These are phyloP conservation scores for Coccomyxa subellipsoidea DNA, from an alignment of 163 green algal species.

Conservation along the genomic window DNA sequence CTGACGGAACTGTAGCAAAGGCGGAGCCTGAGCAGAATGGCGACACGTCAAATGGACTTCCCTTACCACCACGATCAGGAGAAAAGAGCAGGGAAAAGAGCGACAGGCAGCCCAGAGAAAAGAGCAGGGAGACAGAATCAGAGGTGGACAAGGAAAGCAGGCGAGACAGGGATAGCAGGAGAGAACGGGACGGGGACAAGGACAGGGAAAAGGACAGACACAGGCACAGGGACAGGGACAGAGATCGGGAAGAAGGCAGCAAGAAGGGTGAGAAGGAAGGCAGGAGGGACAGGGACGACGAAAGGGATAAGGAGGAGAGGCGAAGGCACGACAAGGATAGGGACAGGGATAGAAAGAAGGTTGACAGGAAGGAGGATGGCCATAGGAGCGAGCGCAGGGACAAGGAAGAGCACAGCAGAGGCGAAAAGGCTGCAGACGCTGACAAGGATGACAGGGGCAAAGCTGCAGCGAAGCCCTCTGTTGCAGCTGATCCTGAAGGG, in stretches of 20 bases:
- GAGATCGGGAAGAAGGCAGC: not conserved
- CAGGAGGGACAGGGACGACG: not conserved
- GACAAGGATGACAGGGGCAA: not conserved
- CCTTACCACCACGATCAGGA: not conserved
- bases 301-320: not conserved
- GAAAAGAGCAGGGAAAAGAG: not conserved
- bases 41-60: not conserved
- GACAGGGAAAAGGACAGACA: conserved; percentile 11
- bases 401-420: not conserved
- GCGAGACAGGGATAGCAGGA: not conserved
- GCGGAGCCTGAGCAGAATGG: not conserved
- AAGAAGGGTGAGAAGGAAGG: not conserved
- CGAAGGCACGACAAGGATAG: not conserved
- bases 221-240: not conserved
- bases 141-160: not conserved
- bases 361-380: not conserved
- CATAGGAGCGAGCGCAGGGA: not conserved
- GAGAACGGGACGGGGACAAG: not conserved
- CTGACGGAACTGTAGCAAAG: not conserved
- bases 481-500: not conserved
- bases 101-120: not conserved
- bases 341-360: not conserved
- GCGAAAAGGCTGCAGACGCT: not conserved
- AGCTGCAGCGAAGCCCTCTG: not conserved
- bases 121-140: not conserved